Base-by-base conservation (phyloP, 1,139 yeast genomes). In the Pichia norvegensis region DNA sequence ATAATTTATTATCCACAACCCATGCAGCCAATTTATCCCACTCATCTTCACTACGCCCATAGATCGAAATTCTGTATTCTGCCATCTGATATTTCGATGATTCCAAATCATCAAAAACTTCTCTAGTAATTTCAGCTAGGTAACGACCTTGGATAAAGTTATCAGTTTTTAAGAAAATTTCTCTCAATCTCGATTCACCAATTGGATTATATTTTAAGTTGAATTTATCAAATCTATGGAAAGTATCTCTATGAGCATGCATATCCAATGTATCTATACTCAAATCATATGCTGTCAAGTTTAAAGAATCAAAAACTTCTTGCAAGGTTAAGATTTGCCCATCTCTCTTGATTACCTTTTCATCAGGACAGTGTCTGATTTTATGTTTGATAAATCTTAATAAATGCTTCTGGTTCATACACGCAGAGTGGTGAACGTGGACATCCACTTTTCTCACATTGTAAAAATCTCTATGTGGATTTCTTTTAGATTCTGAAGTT, bases 211-310 rank as follows among this genome's bases (percentile, higher is more conserved):
- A 94, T 66, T 94, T 94, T 67, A 94, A 74, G 64, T 94, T 94
- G 73, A 94, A 94, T 67, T 94, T 94, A 67, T 94, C 99, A 62
- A 94, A 94, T 58, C 98, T 76, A 66, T 94, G 98, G 75, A 94
- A 94, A 0, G 97, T 84, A 62, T 94, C 98, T 52, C 92, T 86
- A 64, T 94, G 98, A 3, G 99, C 97, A 66, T 94, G 99, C 99
- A 94, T 94, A 66, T 94, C 98, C 55, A 94, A 75, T 1, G 98
- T 92, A 60, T 94, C 99, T 58, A 94, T 92, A 47, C 95, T 85
- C 52, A 94, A 71, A 62, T 94, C 98, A 62, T 94, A 94, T 1
- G 97, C 97, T 0, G 95, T 82, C 52, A 94, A 72, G 47, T 87
- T 81, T 63, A 94, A 74, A 36, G 97, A 88, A 60, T 88, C 76